Evolutionary conservation across 768 basidiomycete genomes (phyloP), one percentile per base, ranked within the genome.

Genomic region (Trametopsis cervina): DNA sequence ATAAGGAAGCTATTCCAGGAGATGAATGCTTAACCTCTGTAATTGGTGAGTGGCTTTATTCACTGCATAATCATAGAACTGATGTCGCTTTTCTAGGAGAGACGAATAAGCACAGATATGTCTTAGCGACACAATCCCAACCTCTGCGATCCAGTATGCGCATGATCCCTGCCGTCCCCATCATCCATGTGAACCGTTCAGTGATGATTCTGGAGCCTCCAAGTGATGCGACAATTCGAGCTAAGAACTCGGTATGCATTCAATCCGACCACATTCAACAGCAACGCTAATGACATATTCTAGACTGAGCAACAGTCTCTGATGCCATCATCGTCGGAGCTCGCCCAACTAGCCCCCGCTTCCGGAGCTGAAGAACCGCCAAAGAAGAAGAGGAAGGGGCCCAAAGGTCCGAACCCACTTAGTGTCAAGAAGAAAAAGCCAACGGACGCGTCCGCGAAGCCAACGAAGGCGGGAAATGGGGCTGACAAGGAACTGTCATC

Each of bases 131-230:
- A 0, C 91, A 95, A 62, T 89, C 84, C 0, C 75, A 80, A 27
- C 66, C 77, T 4, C 79, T 97, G 2, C 81, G 94, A 3, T 66
- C 67, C 22, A 70, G 72, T 48, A 71, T 98, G 40, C 81, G 93
- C 13, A 64, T 61, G 3, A 75, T 96, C 33, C 86, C 93, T 9
- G 94, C 81, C 1, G 82, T 91, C 0, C 96, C 96, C 0, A 77
- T 98, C 52, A 71, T 98, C 33, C 94, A 96, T 63, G 75, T 96
- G 51, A 94, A 91, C 59, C 86, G 89, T 25, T 81, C 89, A 1
- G 95, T 98, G 10, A 83, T 96, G 78, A 80, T 99, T 17, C 75
- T 98, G 21, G 93, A 95, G 63, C 90, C 91, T 5, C 89, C 91
- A 0, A 89, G 86, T 53, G 80, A 88, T 47, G 72, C 73, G 2